These are phyloP conservation scores for Saxophila tyrrhenica DNA, from an alignment of 495 filamentous ascomycete genomes.

Conservation along the genomic window DNA sequence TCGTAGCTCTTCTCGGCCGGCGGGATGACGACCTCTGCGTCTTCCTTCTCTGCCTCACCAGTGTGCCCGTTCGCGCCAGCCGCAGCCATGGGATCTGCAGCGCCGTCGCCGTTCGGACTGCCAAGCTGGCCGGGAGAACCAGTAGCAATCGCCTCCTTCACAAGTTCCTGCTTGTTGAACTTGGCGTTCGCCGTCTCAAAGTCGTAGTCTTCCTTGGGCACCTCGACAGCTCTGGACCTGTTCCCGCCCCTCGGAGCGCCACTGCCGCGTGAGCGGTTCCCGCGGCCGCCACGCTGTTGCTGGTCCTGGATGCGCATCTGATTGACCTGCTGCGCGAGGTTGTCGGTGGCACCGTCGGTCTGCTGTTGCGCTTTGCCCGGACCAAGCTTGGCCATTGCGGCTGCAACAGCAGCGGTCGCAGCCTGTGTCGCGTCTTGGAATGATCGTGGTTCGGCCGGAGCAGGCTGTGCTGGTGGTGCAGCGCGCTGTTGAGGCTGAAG, in stretches of 20 bases:
- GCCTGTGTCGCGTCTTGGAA: slow-evolving; percentile 67
- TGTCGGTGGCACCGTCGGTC: slow-evolving; percentile 47
- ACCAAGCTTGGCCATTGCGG: slow-evolving; percentile 74
- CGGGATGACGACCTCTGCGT: slow-evolving; percentile 32
- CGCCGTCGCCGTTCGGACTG: slow-evolving; percentile 9
- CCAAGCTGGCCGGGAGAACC: slow-evolving; percentile 47
- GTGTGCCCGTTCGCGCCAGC: slow-evolving; percentile 19
- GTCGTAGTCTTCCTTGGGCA: slow-evolving; percentile 83
- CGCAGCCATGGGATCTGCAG: slow-evolving; percentile 15
- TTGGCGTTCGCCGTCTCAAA: slow-evolving; percentile 88
- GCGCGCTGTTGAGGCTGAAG: slow-evolving; percentile 21
- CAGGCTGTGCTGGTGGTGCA: slow-evolving; percentile 23
- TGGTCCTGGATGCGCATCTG: slow-evolving; percentile 52
- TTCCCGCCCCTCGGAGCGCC: slow-evolving; percentile 29
- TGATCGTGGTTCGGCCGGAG: slow-evolving; percentile 18
- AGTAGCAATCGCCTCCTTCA: slow-evolving; percentile 77
- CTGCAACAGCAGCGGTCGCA: slow-evolving; percentile 75
- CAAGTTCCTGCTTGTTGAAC: slow-evolving; percentile 94
- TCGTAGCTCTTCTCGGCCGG: slow-evolving; percentile 52
- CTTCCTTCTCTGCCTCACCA: slow-evolving; percentile 24
- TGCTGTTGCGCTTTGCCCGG: slow-evolving; percentile 34
- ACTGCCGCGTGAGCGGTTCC: slow-evolving; percentile 44
- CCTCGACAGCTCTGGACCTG: slow-evolving; percentile 56
- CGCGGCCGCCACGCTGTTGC: slow-evolving; percentile 41
- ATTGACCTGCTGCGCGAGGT: slow-evolving; percentile 71